Base-by-base conservation (phyloP, 306 rosid genomes). In the Cucumis hystrix region DNA sequence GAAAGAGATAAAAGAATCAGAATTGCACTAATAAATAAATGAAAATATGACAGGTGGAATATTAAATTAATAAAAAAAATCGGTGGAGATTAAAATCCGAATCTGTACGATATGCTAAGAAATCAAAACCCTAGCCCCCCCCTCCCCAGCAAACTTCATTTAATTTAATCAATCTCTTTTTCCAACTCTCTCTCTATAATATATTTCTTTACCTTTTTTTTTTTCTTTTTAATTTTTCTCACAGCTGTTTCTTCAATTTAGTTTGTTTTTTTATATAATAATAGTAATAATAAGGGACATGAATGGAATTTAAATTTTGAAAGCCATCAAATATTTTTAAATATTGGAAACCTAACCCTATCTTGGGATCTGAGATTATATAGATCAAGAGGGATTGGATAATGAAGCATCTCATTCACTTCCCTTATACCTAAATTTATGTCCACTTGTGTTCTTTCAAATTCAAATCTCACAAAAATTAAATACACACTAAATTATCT, bases 351-450 rank as follows among this genome's bases (percentile, higher is more conserved):
- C 74, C 74, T 0, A 68, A 68, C 74, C 56, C 74, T 12, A 43
- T 68, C 56, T 67, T 67, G 55, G 74, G 74, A 67, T 67, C 55
- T 41, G 74, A 66, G 72, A 68, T 68, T 40, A 28, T 10, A 41
- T 10, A 41, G 55, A 43, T 68, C 18, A 41, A 40, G 30, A 41
- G 30, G 74, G 74, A 40, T 41, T 68, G 74, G 74, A 68, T 68
- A 68, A 20, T 41, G 74, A 68, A 20, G 74, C 74, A 68, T 68
- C 74, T 68, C 15, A 41, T 68, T 68, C 51, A 41, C 55, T 41
- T 41, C 4, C 9, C 55, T 68, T 68, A 20, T 4, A 21, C 55
- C 33, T 68, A 39, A 68, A 68, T 41, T 41, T n/a, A 68, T 20
- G 74, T 20, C 74, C 74, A 41, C 74, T 67, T 8, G 35, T 8